Percentiles rank a stretch among this genome's conserved stretches.
Conservation (phyloP, 192 early-diverging fungal species). For the Martensiomyces pterosporus region DNA sequence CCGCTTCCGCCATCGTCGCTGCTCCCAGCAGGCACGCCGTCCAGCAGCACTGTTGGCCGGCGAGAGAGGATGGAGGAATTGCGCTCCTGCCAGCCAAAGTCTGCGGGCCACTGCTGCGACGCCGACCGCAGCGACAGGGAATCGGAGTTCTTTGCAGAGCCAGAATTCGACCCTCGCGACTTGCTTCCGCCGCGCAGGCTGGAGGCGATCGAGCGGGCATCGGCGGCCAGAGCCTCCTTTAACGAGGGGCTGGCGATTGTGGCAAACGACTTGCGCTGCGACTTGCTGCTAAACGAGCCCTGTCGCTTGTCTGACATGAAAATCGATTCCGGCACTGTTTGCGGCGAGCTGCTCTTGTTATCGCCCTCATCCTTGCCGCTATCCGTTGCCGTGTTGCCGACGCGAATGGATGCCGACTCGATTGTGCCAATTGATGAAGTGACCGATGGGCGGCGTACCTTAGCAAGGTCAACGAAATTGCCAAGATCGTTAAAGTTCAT, state of each 20-base stretch:
- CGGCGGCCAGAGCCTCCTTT: slow-evolving; percentile 28
- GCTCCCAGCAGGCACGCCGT: slow-evolving; percentile 22
- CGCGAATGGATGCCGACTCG: slow-evolving; percentile 34
- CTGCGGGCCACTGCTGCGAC: slow-evolving; percentile 17
- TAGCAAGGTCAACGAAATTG: slow-evolving; percentile 47
- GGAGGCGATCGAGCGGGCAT: slow-evolving; percentile 42
- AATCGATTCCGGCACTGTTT: slow-evolving; percentile 11
- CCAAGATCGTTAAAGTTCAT: slow-evolving; percentile 49
- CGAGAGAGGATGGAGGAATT: slow-evolving; percentile 39
- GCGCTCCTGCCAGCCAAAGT: slow-evolving; percentile 34
- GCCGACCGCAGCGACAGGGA: slow-evolving; percentile 15
- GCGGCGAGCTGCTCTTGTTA: slow-evolving; percentile 5
- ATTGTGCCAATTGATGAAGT: slow-evolving; percentile 42
- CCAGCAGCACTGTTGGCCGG: slow-evolving; percentile 20
- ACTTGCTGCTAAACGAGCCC: slow-evolving; percentile 23
- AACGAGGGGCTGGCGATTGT: slow-evolving; percentile 30
- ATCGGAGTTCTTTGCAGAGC: slow-evolving; percentile 20
- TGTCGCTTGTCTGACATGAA: slow-evolving; percentile 31
- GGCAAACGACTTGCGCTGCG: slow-evolving; percentile 19
- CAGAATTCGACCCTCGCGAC: slow-evolving; percentile 30
- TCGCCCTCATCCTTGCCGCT: slow-evolving; percentile 23
- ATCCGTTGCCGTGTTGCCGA: slow-evolving; percentile 22
- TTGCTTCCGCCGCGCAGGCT: slow-evolving; percentile 25
- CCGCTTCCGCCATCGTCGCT: too few species aligned
- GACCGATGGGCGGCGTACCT: slow-evolving; percentile 44